These are phyloP conservation scores for Lumnitzera racemosa DNA, from an alignment of 345 rosid species.

Conservation along the genomic window DNA sequence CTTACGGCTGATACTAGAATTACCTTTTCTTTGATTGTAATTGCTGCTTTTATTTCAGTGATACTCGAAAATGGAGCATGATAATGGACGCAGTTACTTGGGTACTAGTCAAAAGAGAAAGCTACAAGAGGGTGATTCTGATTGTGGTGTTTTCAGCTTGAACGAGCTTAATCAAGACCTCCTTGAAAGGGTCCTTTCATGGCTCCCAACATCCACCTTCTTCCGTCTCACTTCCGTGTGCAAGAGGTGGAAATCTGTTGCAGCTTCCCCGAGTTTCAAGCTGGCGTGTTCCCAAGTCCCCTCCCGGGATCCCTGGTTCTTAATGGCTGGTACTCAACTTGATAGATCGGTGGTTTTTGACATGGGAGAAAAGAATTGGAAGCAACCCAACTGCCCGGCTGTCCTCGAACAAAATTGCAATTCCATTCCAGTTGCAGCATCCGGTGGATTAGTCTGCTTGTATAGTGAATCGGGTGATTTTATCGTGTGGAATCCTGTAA, in stretches of 20 bases:
- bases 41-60: constrained; percentile 4
- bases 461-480: constrained; percentile 39
- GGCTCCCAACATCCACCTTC: constrained; percentile 71
- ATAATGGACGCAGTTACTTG: constrained; percentile 9
- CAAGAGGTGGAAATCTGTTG: constrained; percentile 76
- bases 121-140: constrained; percentile 14
- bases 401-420: constrained; percentile 16
- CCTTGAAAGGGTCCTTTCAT: constrained; percentile 75
- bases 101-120: constrained; percentile 49
- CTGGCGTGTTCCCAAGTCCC: constrained; percentile 69
- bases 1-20: no score
- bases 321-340: constrained; percentile 43
- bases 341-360: constrained; percentile 50
- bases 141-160: constrained; percentile 35
- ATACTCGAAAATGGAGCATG: constrained; percentile 23
- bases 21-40: constrained; percentile 8
- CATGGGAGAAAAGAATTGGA: constrained; percentile 62
- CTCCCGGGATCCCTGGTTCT: constrained; percentile 77
- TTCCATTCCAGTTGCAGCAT: constrained; percentile 65
- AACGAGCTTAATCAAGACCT: constrained; percentile 71
- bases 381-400: constrained; percentile 29
- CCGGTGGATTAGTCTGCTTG: constrained; percentile 72
- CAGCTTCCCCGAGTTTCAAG: constrained; percentile 61
- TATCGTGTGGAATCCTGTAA: constrained; percentile 57
- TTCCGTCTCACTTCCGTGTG: constrained; percentile 62